phyloP scores from a whole-genome alignment of 768 basidiomycete species.

The Rhizopogon vulgaris region DNA sequence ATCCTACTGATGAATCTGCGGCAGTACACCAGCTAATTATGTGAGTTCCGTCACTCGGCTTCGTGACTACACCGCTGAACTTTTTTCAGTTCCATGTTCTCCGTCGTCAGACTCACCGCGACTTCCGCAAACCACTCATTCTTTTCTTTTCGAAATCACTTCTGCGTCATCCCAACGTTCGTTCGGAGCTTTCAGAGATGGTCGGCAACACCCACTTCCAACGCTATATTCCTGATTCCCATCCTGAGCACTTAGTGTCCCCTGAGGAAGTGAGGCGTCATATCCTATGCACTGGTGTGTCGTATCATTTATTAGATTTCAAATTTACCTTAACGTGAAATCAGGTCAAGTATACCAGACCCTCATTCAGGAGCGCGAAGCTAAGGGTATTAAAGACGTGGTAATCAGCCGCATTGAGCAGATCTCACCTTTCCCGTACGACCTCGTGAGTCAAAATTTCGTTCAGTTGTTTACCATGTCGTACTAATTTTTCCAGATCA shows the following conservation, averaged over 20 bases:
- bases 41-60: constrained; percentile 30
- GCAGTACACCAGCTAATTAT: constrained; percentile 91
- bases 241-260: constrained; percentile 62
- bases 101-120: constrained; percentile 93
- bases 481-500: constrained; percentile 45
- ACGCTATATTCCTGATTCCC: constrained; percentile 85
- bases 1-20: constrained; percentile 6
- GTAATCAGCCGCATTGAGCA: constrained; percentile 95
- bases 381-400: constrained; percentile 85
- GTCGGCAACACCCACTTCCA: constrained; percentile 84
- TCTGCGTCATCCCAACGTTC: constrained; percentile 89
- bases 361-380: constrained; percentile 85
- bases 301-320: not conserved
- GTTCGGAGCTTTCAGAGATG: constrained; percentile 86
- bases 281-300: constrained; percentile 76
- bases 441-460: constrained; percentile 51
- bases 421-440: constrained; percentile 95
- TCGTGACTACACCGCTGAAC: constrained; percentile 3
- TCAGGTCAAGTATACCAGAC: constrained; percentile 91
- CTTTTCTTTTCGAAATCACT: constrained; percentile 94
- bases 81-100: constrained; percentile 81
- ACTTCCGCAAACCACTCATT: constrained; percentile 92
- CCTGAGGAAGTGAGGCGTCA: constrained; percentile 89
- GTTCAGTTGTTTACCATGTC: not conserved
- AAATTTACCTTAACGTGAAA: constrained; percentile 1